Evolutionary conservation across 2,329 filamentous ascomycete species (phyloP).

Genomic region (Diaporthe australafricana): DNA sequence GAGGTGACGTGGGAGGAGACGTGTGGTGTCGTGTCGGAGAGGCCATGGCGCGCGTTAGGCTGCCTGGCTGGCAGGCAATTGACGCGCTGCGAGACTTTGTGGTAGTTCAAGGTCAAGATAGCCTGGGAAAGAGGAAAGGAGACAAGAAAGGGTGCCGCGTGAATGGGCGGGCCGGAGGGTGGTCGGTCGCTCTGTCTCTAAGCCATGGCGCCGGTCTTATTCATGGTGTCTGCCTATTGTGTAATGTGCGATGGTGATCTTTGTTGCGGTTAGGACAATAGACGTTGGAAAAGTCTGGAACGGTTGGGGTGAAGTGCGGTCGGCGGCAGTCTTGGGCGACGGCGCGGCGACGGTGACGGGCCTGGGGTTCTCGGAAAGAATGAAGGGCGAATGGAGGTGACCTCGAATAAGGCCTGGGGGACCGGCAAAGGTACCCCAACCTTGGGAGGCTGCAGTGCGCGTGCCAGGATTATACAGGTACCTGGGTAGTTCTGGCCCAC

Average conservation of each 20-base stretch:
- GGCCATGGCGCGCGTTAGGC: constrained; percentile 31
- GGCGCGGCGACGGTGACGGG: constrained; percentile 7
- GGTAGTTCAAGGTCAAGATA: constrained; percentile 19
- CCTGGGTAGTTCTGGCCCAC: constrained; percentile 18
- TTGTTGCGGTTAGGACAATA: constrained; percentile 1
- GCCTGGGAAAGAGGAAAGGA: constrained; percentile 24
- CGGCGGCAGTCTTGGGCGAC: neutral
- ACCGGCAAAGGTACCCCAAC: constrained; percentile 21
- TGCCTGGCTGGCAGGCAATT: constrained; percentile 28
- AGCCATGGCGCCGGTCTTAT: constrained; percentile 21
- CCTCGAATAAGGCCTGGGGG: constrained; percentile 18
- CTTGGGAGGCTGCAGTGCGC: constrained; percentile 21
- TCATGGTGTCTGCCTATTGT: constrained; percentile 7
- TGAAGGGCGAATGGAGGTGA: constrained; percentile 22
- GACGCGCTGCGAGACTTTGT: constrained; percentile 10
- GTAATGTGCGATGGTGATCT: neutral
- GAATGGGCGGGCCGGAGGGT: constrained; percentile 11
- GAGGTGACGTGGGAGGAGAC: constrained; percentile 63
- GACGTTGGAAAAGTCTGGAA: constrained; percentile 13
- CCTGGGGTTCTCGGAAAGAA: neutral
- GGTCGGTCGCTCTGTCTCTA: constrained; percentile 27
- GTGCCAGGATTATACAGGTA: constrained; percentile 17
- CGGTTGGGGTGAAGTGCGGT: neutral
- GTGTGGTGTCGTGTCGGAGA: constrained; percentile 43
- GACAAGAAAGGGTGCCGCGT: constrained; percentile 19